Percentiles rank a stretch among this genome's conserved stretches.
These are phyloP conservation scores for Tolypocladium sp. DNA, from an alignment of 2,329 filamentous ascomycete genomes.

Conservation along the genomic window DNA sequence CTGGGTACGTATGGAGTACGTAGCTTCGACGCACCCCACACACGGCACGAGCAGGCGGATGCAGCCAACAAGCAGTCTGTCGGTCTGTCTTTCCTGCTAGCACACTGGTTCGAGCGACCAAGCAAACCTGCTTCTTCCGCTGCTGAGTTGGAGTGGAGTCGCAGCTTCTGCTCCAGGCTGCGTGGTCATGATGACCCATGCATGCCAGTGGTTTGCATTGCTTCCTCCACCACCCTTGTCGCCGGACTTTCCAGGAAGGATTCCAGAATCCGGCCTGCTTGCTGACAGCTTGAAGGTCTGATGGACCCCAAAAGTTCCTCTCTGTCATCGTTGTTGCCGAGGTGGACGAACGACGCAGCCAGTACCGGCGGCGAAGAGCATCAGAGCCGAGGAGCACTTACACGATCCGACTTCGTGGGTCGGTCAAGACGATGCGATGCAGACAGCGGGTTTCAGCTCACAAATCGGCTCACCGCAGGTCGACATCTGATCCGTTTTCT, in stretches of 20 bases:
- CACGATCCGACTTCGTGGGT: neutral
- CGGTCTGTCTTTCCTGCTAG: neutral
- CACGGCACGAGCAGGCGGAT: neutral
- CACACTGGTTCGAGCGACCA: neutral
- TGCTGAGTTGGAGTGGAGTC: neutral
- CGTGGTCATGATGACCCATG: neutral
- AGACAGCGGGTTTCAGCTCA: neutral
- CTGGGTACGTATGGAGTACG: neutral
- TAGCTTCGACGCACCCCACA: neutral
- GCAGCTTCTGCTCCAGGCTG: constrained; percentile 4
- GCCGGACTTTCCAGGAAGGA: neutral
- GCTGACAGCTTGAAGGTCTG: neutral
- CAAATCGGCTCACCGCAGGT: neutral
- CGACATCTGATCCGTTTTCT: neutral
- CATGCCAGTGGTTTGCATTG: neutral
- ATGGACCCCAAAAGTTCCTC: neutral
- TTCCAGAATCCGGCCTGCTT: neutral
- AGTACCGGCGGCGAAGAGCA: neutral
- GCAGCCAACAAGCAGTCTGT: neutral
- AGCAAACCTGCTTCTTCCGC: neutral
- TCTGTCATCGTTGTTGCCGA: neutral
- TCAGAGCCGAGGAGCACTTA: neutral
- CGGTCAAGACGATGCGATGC: too few species aligned
- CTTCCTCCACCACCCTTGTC: neutral
- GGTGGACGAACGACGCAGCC: neutral